A percentile compares a stretch with the other conserved stretches of the same genome.
These are phyloP conservation scores for Leccinum discolor DNA, from an alignment of 1,284 basidiomycete species.

Conservation along the genomic window DNA sequence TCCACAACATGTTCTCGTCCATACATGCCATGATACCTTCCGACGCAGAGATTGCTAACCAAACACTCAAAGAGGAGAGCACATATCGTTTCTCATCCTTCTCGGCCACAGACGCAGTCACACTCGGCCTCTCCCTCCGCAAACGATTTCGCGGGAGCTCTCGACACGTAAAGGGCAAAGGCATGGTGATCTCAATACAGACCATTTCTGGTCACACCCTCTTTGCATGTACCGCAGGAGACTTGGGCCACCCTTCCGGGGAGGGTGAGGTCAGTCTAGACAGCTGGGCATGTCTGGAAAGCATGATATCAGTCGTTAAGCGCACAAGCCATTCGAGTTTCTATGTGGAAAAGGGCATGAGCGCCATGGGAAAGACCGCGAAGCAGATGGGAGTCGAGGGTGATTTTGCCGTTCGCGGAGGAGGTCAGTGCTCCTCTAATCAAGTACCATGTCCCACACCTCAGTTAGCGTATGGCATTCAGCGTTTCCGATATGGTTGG, in stretches of 20 bases:
- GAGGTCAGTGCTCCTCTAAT: constrained; percentile 52
- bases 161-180: constrained; percentile 73
- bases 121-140: constrained; percentile 74
- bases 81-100: constrained; percentile 71
- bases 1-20: constrained; percentile 46
- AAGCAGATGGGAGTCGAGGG: constrained; percentile 67
- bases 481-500: constrained; percentile 85
- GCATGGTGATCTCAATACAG: constrained; percentile 76
- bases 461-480: constrained; percentile 10
- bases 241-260: constrained; percentile 63
- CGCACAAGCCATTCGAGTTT: constrained; percentile 82
- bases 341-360: constrained; percentile 82
- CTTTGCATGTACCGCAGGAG: constrained; percentile 81
- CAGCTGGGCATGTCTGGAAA: constrained; percentile 75
- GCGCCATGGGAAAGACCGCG: constrained; percentile 75
- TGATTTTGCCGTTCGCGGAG: constrained; percentile 67
- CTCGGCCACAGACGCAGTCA: constrained; percentile 74
- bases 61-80: constrained; percentile 68
- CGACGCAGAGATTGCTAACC: constrained; percentile 71
- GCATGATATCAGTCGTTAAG: constrained; percentile 76
- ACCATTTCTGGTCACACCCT: constrained; percentile 75
- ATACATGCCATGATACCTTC: constrained; percentile 62
- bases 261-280: constrained; percentile 77
- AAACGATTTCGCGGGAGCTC: constrained; percentile 77
- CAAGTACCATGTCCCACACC: not conserved